A percentile compares a stretch with the other conserved stretches of the same genome.
phyloP scores from a whole-genome alignment of 192 early-diverging fungal species.

The Globomyces pollinis-pini region DNA sequence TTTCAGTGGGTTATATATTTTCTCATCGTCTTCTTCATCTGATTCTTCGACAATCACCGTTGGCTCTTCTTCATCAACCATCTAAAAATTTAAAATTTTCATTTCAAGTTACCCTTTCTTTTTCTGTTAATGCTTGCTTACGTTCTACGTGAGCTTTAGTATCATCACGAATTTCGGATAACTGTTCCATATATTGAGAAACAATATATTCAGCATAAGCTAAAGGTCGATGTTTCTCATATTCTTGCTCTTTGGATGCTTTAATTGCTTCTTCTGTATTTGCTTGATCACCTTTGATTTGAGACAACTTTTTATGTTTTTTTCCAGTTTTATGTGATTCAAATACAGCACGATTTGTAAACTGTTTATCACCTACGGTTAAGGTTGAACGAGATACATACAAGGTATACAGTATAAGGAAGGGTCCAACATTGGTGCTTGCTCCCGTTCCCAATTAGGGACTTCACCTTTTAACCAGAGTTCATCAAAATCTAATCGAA shows the following conservation, averaged over 20 bases:
- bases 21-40: conserved; percentile 71
- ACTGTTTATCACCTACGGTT: conserved; percentile 70
- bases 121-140: conserved; percentile 83
- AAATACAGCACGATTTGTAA: conserved; percentile 77
- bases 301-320: conserved; percentile 83
- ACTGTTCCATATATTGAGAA: conserved; percentile 38
- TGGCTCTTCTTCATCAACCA: conserved; percentile 50
- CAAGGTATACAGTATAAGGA: conserved; percentile 67
- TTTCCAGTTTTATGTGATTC: conserved; percentile 80
- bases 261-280: conserved; percentile 16
- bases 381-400: no score
- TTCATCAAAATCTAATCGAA: conserved; percentile 48
- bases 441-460: conserved; percentile 49
- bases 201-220: conserved; percentile 7
- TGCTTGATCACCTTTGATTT: conserved; percentile 4
- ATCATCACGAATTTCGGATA: conserved; percentile 59
- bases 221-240: conserved; percentile 7
- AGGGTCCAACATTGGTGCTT: conserved; percentile 30
- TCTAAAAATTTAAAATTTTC: not conserved
- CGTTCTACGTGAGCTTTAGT: conserved; percentile 83
- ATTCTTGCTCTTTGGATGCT: conserved; percentile 18
- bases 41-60: conserved; percentile 51
- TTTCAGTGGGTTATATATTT: conserved; percentile 95
- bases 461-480: conserved; percentile 52
- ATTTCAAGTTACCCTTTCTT: conserved; percentile 63